Evolutionary conservation across 345 rosid genomes (phyloP), one percentile per base, ranked within the genome.

Genomic region (Schrenkiella parvula): DNA sequence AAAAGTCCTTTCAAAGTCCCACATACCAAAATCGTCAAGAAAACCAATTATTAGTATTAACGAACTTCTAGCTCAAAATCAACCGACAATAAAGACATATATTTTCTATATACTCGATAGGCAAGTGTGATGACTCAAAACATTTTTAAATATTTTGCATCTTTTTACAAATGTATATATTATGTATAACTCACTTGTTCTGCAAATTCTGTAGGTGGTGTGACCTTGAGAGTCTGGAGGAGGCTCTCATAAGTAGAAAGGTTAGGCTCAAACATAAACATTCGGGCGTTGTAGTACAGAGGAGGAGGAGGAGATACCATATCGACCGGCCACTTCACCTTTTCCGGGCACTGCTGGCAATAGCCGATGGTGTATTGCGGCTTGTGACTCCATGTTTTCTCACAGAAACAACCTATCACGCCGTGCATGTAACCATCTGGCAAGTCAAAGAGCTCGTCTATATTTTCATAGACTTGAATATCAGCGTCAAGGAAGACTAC

Each of bases 201-300:
- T 0, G 97, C 93, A 57, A 87, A 89, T 19, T 75, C 75, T 39
- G 93, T 81, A 42, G 95, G 84, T 10, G 87, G 79, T 65, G 89
- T 86, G 78, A 81, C 14, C 38, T 62, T 64, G 46, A 89, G 78
- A 13, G 84, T 63, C 14, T 82, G 60, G 39, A 91, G 76, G 56
- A 89, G 91, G 52, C 47, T 56, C 17, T 74, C 64, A 35, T 82
- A 87, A 19, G 85, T 86, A 3, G 26, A 55, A 8, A 38, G 77
- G 51, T 75, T 80, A 12, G 93, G 93, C 82, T 88, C 88, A 35
- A 78, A 87, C 28, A 91, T 82, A 65, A 86, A 86, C 95, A 89
- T 89, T 52, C 91, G 88, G 0, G 91, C 97, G 46, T 91, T 91
- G 82, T 82, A 91, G 79, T 87, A 89, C 11, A 79, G 70, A 35